Percentiles rank a stretch among this genome's conserved stretches.
These are phyloP conservation scores for Naematelia aurantialba DNA, from an alignment of 768 basidiomycete species.

Conservation along the genomic window DNA sequence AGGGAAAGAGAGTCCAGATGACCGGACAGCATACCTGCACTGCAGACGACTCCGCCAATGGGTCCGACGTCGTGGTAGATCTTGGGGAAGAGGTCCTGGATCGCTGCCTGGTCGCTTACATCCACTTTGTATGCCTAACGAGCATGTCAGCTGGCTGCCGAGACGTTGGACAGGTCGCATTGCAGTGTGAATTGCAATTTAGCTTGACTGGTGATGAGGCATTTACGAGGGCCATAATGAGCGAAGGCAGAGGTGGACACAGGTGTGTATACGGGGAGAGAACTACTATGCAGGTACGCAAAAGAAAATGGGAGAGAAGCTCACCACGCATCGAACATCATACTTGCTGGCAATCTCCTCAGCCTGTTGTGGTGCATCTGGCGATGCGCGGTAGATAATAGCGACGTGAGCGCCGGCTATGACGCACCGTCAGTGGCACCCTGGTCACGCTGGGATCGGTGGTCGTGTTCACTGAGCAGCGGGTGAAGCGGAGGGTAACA, in stretches of 20 bases:
- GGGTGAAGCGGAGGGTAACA: too few relatives aligned
- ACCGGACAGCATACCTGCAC: constrained; percentile 45
- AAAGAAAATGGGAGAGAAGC: constrained; percentile 4
- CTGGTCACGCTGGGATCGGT: too few relatives aligned
- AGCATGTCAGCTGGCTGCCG: not conserved
- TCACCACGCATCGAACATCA: constrained; percentile 34
- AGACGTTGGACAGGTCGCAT: not conserved
- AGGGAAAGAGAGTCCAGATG: not conserved
- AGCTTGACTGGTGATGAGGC: too few relatives aligned
- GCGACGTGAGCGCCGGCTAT: constrained; percentile 40
- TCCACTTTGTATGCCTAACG: constrained; percentile 42
- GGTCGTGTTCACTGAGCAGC: too few relatives aligned
- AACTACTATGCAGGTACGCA: too few relatives aligned
- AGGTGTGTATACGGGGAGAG: too few relatives aligned
- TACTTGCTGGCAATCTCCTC: constrained; percentile 42
- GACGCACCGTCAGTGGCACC: too few relatives aligned
- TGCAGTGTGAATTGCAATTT: too few relatives aligned
- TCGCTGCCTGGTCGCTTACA: constrained; percentile 34
- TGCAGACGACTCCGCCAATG: constrained; percentile 44
- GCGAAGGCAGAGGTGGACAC: too few relatives aligned
- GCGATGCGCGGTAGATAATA: constrained; percentile 36
- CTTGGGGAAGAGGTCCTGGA: constrained; percentile 29
- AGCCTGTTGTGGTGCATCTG: constrained; percentile 38
- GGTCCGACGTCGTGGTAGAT: constrained; percentile 44
- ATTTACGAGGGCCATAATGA: too few relatives aligned